phyloP scores from a whole-genome alignment of 2,329 filamentous ascomycete genomes.

The Achaetomium macrosporum region DNA sequence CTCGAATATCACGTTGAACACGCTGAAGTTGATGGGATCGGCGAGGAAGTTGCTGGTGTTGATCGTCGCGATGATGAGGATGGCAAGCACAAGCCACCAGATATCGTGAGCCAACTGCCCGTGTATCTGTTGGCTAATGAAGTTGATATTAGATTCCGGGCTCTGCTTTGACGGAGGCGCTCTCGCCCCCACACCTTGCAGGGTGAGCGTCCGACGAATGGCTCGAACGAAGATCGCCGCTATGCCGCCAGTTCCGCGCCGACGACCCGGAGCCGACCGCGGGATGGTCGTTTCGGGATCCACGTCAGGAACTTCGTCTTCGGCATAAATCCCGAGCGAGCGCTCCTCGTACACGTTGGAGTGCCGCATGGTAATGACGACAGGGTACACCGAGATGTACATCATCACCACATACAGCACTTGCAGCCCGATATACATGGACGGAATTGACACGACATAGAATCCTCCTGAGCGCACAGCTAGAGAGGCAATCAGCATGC shows the following conservation, averaged over 20 bases:
- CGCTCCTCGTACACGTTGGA: constrained; percentile 69
- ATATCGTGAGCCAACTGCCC: constrained; percentile 59
- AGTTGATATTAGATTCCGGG: constrained; percentile 40
- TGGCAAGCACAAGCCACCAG: constrained; percentile 57
- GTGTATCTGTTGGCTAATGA: constrained; percentile 50
- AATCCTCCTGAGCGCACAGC: constrained; percentile 62
- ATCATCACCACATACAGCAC: constrained; percentile 59
- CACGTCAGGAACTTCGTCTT: constrained; percentile 27
- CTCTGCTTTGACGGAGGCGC: constrained; percentile 18
- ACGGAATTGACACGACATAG: constrained; percentile 56
- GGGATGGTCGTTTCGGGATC: constrained; percentile 22
- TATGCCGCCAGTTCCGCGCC: constrained; percentile 11
- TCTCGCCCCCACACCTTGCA: constrained; percentile 40
- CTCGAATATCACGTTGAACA: constrained; percentile 54
- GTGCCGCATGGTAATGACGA: constrained; percentile 59
- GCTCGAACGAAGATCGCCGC: constrained; percentile 14
- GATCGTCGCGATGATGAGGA: constrained; percentile 54
- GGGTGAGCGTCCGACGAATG: constrained; percentile 36
- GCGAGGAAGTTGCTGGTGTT: constrained; percentile 49
- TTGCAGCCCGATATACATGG: constrained; percentile 51
- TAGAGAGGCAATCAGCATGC: constrained; percentile 14
- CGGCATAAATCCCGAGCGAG: constrained; percentile 54
- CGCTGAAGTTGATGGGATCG: constrained; percentile 48
- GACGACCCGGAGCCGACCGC: background rate
- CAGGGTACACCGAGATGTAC: constrained; percentile 60